Percentiles rank a stretch among this genome's conserved stretches.
Conservation (phyloP, 2,329 filamentous ascomycete genomes). For the Hymenoscyphus repandus region DNA sequence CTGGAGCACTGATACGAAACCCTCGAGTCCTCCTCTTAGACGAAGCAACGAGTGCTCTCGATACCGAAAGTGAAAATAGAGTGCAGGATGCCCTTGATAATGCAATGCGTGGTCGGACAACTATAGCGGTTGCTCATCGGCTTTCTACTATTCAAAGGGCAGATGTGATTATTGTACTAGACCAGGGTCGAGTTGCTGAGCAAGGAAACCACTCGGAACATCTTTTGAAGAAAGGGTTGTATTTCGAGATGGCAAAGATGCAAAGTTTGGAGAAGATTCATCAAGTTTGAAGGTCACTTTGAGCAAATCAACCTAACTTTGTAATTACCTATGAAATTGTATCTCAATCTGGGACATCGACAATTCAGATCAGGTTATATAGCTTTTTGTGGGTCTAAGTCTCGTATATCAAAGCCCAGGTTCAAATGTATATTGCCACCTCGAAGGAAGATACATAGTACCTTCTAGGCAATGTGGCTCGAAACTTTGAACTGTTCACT, state of each 20-base stretch:
- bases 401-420: no score
- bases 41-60: slow-evolving; percentile 74
- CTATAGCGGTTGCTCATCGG: slow-evolving; percentile 89
- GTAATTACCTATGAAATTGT: no score
- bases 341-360: no score
- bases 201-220: slow-evolving; percentile 72
- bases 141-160: slow-evolving; percentile 92
- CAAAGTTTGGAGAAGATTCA: slow-evolving; percentile 72
- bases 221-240: slow-evolving; percentile 64
- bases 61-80: slow-evolving; percentile 71
- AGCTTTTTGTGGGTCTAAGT: no score
- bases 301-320: no score
- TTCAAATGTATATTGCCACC: no score
- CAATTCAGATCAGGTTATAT: no score
- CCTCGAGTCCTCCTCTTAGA: slow-evolving; percentile 82
- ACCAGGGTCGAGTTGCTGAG: slow-evolving; percentile 82
- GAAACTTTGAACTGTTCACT: no score
- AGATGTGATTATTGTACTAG: slow-evolving; percentile 94
- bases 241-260: slow-evolving; percentile 73
- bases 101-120: slow-evolving; percentile 79
- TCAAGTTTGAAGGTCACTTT: no score
- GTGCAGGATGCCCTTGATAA: slow-evolving; percentile 77
- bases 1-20: slow-evolving; percentile 82
- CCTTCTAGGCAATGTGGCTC: no score
- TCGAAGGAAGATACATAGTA: no score